Base-by-base conservation (phyloP, 2,329 filamentous ascomycete species). In the Geosmithia putterillii region DNA sequence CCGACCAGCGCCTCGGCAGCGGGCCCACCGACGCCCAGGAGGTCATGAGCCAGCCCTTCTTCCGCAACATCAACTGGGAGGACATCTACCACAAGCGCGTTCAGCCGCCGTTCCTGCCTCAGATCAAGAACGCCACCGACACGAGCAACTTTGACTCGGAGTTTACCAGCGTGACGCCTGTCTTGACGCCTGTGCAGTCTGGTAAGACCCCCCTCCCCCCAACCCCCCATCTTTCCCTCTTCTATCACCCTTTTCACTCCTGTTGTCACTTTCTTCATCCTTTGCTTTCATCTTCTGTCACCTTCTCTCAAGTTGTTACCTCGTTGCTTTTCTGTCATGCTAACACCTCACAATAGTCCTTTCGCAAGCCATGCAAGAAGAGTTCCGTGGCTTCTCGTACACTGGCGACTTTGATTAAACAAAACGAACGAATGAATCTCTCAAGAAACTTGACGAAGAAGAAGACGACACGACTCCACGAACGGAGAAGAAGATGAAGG, bases 131-230 rank as follows among this genome's bases (percentile, higher is more conserved):
- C 59, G 77, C 89, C 8, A 95, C 92, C 38, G 92, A 98, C 67
- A 98, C 92, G n/a, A 95, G 89, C 73, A 98, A 98, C 68, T 98
- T 98, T 63, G 92, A 98, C 61, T 87, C 86, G 40, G 92, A 98
- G 61, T 98, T 98, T 60, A 98, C 92, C 1, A 96, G 90, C 58
- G 92, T 98, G 44, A 98, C 92, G 37, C 92, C 92, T 1, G 92
- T 98, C 45, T 74, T 98, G 52, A 98, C 92, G 23, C 92, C 92
- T 42, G 92, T 98, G 44, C 89, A 96, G 66, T 94, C 87, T 65
- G 88, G 89, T 94, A 83, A 70, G 84, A n/a, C n/a, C n/a, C n/a
- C n/a, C n/a, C n/a, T 72, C 46, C 7, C 3, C 17, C 14, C 7
- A 7, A n/a, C n/a, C n/a, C n/a, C n/a, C n/a, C n/a, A n/a, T n/a